A percentile compares a stretch with the other conserved stretches of the same genome.
phyloP scores from a whole-genome alignment of 2,329 filamentous ascomycete genomes.

The Fusarium veterinarium region DNA sequence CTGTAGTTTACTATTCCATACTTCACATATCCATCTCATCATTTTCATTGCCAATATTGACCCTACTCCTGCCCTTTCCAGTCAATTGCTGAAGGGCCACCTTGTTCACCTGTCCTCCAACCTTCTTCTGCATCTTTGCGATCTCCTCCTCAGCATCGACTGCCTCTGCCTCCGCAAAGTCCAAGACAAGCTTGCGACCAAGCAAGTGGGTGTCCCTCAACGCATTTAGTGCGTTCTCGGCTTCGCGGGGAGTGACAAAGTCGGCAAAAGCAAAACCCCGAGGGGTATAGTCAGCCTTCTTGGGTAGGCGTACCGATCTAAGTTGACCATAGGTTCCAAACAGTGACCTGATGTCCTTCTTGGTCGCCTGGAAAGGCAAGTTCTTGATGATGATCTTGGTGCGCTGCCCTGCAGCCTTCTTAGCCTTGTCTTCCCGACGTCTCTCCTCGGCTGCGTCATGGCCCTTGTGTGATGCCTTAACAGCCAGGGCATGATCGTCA shows the following conservation, averaged over 20 bases:
- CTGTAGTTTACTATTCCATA: conserved; percentile 31
- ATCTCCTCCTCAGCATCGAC: conserved; percentile 96
- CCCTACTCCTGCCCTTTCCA: conserved; percentile 84
- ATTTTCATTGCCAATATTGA: conserved; percentile 82
- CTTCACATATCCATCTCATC: conserved; percentile 61
- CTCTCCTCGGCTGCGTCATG: conserved; percentile 89
- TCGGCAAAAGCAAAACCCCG: conserved; percentile 98
- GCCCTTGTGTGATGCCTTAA: conserved; percentile 88
- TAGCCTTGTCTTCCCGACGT: conserved; percentile 82
- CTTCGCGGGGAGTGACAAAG: conserved; percentile 91
- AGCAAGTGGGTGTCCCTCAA: conserved; percentile 93
- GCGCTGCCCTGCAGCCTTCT: conserved; percentile 78
- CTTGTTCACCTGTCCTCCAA: conserved; percentile 89
- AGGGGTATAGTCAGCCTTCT: conserved; percentile 90
- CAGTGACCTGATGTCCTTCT: conserved; percentile 88
- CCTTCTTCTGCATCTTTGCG: conserved; percentile 96
- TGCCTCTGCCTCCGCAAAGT: conserved; percentile 89
- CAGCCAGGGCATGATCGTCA: conserved; percentile 86
- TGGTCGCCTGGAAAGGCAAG: conserved; percentile 92
- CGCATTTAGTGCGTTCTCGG: conserved; percentile 88
- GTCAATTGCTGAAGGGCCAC: conserved; percentile 90
- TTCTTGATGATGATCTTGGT: conserved; percentile 99
- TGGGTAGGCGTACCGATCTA: conserved; percentile 90
- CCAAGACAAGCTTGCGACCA: conserved; percentile 87
- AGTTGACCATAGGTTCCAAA: conserved; percentile 93